Conservation (phyloP, 2,329 filamentous ascomycete genomes). For the Arthrobotrys sinensis region DNA sequence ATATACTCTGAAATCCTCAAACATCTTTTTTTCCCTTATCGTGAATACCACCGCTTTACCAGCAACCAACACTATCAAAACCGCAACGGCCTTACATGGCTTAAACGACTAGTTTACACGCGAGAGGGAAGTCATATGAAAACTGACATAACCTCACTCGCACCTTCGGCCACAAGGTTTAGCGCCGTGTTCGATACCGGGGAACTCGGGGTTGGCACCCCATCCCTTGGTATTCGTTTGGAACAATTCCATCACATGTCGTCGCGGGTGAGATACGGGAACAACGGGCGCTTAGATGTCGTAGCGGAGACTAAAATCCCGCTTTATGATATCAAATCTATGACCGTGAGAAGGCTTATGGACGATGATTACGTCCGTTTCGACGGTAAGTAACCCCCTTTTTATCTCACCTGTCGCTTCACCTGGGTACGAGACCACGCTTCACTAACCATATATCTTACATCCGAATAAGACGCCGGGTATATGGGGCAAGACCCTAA, state of each 20-base stretch:
- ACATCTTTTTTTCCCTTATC: conserved; percentile 37
- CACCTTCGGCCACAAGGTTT: conserved; percentile 15
- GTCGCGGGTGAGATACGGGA: conserved; percentile 20
- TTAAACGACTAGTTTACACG: conserved; percentile 32
- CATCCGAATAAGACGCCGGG: conserved; percentile 6
- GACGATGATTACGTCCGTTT: conserved; percentile 27
- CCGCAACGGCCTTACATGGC: conserved; percentile 7
- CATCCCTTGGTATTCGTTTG: conserved; percentile 44
- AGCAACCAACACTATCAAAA: conserved; percentile 18
- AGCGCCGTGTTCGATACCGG: conserved; percentile 37
- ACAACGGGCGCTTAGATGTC: conserved; percentile 11
- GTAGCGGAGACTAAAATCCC: conserved; percentile 32
- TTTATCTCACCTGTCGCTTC: neutral
- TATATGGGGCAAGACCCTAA: conserved; percentile 21
- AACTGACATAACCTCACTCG: conserved; percentile 20
- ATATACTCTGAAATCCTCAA: conserved; percentile 37
- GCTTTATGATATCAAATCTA: conserved; percentile 36
- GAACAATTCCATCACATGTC: conserved; percentile 17
- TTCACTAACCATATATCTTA: conserved; percentile 2
- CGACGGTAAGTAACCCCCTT: conserved; percentile 3
- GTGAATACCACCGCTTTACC: conserved; percentile 14
- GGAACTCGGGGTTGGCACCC: conserved; percentile 1
- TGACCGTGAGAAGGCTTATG: conserved; percentile 19
- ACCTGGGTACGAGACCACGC: neutral
- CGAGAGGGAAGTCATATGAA: conserved; percentile 20